Conservation (phyloP, 2,329 filamentous ascomycete genomes). For the Fusarium udum region DNA sequence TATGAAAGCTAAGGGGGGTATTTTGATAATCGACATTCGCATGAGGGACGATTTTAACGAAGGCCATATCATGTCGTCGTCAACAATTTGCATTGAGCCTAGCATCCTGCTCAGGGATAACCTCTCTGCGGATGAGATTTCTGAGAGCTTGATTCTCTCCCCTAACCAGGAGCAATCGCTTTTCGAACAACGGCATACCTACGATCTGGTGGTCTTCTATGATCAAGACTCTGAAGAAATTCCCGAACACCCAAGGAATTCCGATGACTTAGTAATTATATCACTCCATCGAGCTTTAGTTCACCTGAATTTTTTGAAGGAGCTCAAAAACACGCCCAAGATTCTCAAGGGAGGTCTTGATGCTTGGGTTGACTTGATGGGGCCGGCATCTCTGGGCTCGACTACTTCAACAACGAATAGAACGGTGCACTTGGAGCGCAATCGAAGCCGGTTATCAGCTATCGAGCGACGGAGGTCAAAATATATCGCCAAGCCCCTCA, state of each 20-base stretch:
- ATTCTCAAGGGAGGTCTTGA: constrained; percentile 84
- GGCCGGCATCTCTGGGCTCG: constrained; percentile 67
- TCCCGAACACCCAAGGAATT: constrained; percentile 44
- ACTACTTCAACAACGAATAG: constrained; percentile 49
- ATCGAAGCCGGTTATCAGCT: constrained; percentile 48
- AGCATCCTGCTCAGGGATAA: constrained; percentile 74
- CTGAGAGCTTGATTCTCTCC: constrained; percentile 75
- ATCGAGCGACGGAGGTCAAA: constrained; percentile 53
- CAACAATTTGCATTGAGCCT: constrained; percentile 90
- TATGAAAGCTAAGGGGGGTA: constrained; percentile 65
- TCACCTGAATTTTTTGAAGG: constrained; percentile 83
- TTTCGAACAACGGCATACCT: constrained; percentile 78
- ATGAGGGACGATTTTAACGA: constrained; percentile 82
- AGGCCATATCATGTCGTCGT: constrained; percentile 86
- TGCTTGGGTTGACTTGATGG: constrained; percentile 87
- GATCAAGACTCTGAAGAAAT: constrained; percentile 74
- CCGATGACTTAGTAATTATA: constrained; percentile 66
- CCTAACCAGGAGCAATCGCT: constrained; percentile 78
- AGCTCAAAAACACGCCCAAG: constrained; percentile 76
- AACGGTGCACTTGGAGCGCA: constrained; percentile 10
- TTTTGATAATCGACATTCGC: constrained; percentile 88
- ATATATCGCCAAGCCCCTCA: constrained; percentile 72
- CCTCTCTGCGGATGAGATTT: constrained; percentile 69
- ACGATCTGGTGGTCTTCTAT: constrained; percentile 90
- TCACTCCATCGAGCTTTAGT: constrained; percentile 82